Evolutionary conservation across 768 basidiomycete genomes (phyloP), one percentile per base, ranked within the genome.

Genomic region (Lentinula raphanica): DNA sequence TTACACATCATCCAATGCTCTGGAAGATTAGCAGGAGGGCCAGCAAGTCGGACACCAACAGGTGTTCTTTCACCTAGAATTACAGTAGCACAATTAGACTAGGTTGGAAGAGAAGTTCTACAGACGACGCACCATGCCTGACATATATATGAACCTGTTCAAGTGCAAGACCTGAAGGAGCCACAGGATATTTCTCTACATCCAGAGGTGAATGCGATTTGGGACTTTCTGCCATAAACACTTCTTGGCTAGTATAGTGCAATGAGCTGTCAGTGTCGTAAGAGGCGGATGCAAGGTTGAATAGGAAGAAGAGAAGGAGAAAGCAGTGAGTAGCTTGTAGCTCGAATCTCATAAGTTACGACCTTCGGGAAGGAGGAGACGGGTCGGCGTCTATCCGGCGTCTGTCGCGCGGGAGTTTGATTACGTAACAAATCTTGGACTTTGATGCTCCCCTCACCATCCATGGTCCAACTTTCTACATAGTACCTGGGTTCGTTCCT

Each of bases 121-220:
- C 4, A 39, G 8, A 54, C 13, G 27, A 40, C 83, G 49, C 57
- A 88, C 89, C 89, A 68, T 92, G 90, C 25, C 90, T 77, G 3
- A 88, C 80, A 65, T 83, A 91, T 38, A 90, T 69, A 67, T 91
- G 86, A 11, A 91, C 87, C 67, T 90, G 89, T 66, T 86, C 78
- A 39, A 91, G 72, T 62, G 75, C 59, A 17, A 91, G 74, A 25
- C 72, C 78, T 1, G 69, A 58, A 1, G 88, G 88, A 0, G 84
- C 79, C 32, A 74, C 66, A 3, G 84, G 81, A 65, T 91, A 91
- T 7, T 71, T 70, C 23, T 84, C 76, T 0, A 84, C 82, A 53
- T 90, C 84, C 17, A 90, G 66, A 13, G 78, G 77, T 28, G 74
- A 72, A 60, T 79, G 77, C 5, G 74, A 58, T 48, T 56, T 56